Base-by-base conservation (phyloP, 2,329 filamentous ascomycete species). In the Beauveria varroae region DNA sequence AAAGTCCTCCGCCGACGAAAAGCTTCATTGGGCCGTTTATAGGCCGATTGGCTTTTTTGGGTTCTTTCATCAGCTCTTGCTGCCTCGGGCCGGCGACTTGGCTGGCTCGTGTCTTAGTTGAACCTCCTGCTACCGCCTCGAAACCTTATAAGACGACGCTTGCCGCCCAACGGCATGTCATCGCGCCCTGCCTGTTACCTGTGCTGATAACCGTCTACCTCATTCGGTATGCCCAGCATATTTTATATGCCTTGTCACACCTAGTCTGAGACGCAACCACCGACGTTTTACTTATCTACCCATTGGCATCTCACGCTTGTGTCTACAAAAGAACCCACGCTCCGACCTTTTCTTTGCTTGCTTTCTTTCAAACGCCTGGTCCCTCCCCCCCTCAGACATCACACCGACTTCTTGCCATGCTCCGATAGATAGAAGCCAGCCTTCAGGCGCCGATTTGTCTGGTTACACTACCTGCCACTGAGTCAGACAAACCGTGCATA, bases 371-470 rank as follows among this genome's bases (percentile, higher is more conserved):
- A 28, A 26, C n/a, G 12, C 26, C 22, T 20, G 34, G 22, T 37
- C 34, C 34, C 30, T 4, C 30, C 34, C 5, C 30, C 34, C 14
- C 34, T 37, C 51, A 5, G n/a, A 14, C 7, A 37, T 30, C 57
- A 59, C 57, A 59, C 47, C 57, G 57, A 59, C 57, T 52, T 52
- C 18, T 51, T 40, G 49, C 26, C 40, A 59, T 44, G 40, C 28
- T 8, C 37, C n/a, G 24, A 52, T 37, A 30, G 24, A 52, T 37
- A 30, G 47, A 26, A 37, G 16, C 30, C 44, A 14, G 22, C 43
- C 43, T 53, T 52, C 57, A 53, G 57, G 49, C 57, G 52, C 57
- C 46, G 20, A 44, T 7, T 22, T 30, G 26, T 30, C 40, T 40
- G 20, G 57, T 53, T 37, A 34, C 57, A 60, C 47, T 16, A n/a